These are phyloP conservation scores for Barnettozyma sucrosica DNA, from an alignment of 805 yeast species.

Conservation along the genomic window DNA sequence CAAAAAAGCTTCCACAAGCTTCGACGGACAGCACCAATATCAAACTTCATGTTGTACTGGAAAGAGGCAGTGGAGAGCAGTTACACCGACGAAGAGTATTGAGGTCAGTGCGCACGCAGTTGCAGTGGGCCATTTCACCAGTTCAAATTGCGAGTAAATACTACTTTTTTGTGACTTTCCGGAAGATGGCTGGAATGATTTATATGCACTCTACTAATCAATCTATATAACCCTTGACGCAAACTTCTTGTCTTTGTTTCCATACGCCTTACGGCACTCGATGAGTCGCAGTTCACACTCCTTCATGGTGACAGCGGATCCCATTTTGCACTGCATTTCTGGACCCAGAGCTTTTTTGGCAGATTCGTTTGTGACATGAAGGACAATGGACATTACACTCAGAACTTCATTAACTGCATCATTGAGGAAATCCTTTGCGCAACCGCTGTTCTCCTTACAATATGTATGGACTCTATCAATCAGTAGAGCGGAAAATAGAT, in stretches of 20 bases:
- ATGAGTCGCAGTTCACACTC: constrained; percentile 67
- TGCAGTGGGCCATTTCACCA: no score
- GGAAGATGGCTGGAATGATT: no score
- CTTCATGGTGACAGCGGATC: constrained; percentile 56
- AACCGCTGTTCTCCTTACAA: neutral
- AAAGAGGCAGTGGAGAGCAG: no score
- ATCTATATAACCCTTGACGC: constrained; percentile 52
- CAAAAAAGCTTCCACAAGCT: constrained; percentile 57
- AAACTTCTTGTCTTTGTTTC: constrained; percentile 13
- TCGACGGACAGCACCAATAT: no score
- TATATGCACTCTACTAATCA: constrained; percentile 61
- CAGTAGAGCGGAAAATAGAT: constrained; percentile 75
- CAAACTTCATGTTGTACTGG: no score
- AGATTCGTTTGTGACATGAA: constrained; percentile 40
- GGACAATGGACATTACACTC: constrained; percentile 47
- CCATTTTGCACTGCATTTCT: constrained; percentile 44
- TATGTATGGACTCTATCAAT: constrained; percentile 50
- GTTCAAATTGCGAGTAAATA: no score
- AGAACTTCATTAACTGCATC: constrained; percentile 48
- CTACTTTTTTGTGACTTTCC: no score
- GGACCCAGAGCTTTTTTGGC: constrained; percentile 34
- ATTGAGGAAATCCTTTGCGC: constrained; percentile 15
- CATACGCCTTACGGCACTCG: constrained; percentile 42
- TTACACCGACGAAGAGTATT: no score
- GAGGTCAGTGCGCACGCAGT: no score